Percentiles rank a stretch among this genome's conserved stretches.
phyloP scores from a whole-genome alignment of 805 yeast genomes.

The Geotrichum ghanense region DNA sequence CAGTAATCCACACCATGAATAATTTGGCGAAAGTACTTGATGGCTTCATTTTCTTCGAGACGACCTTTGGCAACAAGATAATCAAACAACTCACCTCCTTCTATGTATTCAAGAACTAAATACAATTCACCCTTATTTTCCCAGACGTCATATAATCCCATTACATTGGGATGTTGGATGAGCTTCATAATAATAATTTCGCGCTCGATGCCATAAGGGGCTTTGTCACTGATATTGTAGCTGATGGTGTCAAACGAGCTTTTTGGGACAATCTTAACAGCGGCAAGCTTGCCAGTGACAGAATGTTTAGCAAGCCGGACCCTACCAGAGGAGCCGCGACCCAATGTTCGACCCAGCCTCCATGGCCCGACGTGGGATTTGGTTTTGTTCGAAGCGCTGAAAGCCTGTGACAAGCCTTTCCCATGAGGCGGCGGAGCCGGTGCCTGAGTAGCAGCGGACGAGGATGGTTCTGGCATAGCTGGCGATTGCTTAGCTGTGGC shows the following conservation, averaged over 20 bases:
- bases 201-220: slow-evolving; percentile 91
- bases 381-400: slow-evolving; percentile 28
- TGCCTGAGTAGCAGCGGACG: background rate
- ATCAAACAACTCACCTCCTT: slow-evolving; percentile 95
- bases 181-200: slow-evolving; percentile 96
- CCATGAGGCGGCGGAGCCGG: too few relatives aligned
- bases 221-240: slow-evolving; percentile 18
- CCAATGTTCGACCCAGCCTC: slow-evolving; percentile 89
- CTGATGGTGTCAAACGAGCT: slow-evolving; percentile 42
- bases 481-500: too few relatives aligned
- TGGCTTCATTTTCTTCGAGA: slow-evolving; percentile 80
- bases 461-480: too few relatives aligned
- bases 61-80: slow-evolving; percentile 80
- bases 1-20: slow-evolving; percentile 75
- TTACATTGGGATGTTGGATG: slow-evolving; percentile 84
- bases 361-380: slow-evolving; percentile 82
- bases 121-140: slow-evolving; percentile 80
- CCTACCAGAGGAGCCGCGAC: slow-evolving; percentile 94
- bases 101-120: slow-evolving; percentile 87
- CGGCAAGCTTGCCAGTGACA: slow-evolving; percentile 80
- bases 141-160: slow-evolving; percentile 95
- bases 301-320: slow-evolving; percentile 89
- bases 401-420: slow-evolving; percentile 36
- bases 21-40: slow-evolving; percentile 79
- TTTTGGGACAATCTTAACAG: slow-evolving; percentile 93